These are phyloP conservation scores for Boechera divaricarpa DNA, from an alignment of 345 rosid genomes.

Conservation along the genomic window DNA sequence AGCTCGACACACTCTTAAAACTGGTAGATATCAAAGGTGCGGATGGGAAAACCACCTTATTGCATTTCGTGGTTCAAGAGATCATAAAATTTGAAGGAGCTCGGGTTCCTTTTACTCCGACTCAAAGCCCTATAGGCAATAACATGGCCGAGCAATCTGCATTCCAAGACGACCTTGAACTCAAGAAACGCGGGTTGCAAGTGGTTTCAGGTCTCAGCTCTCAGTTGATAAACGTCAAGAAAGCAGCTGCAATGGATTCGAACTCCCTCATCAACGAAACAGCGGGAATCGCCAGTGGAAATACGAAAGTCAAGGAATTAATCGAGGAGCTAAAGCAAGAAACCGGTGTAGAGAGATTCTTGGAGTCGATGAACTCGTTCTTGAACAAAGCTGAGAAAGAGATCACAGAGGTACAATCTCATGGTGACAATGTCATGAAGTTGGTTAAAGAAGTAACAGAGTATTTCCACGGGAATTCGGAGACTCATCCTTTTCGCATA, in stretches of 20 bases:
- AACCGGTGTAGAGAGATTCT: conserved; percentile 47
- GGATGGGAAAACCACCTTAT: conserved; percentile 87
- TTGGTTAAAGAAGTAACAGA: conserved; percentile 77
- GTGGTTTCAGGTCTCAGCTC: conserved; percentile 82
- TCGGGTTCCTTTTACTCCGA: conserved; percentile 49
- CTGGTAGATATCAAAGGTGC: conserved; percentile 86
- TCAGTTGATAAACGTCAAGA: conserved; percentile 82
- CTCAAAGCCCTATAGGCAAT: conserved; percentile 44
- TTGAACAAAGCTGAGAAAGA: conserved; percentile 73
- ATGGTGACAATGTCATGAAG: conserved; percentile 51
- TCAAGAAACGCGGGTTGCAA: conserved; percentile 81
- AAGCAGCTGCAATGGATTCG: conserved; percentile 90
- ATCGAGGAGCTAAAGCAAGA: conserved; percentile 50
- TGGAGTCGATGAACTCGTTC: conserved; percentile 67
- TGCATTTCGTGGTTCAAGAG: conserved; percentile 95
- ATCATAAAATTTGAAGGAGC: conserved; percentile 85
- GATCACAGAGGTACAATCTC: conserved; percentile 59
- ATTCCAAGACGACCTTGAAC: conserved; percentile 68
- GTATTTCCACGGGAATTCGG: conserved; percentile 92
- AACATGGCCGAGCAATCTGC: conserved; percentile 48
- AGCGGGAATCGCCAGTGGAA: conserved; percentile 58
- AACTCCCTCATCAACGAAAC: conserved; percentile 66
- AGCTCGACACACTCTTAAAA: conserved; percentile 91
- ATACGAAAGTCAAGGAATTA: conserved; percentile 60
- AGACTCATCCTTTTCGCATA: conserved; percentile 77